Percentiles rank a stretch among this genome's conserved stretches.
phyloP scores from a whole-genome alignment of 1,139 yeast species.

The Blastobotrys serpentis region DNA sequence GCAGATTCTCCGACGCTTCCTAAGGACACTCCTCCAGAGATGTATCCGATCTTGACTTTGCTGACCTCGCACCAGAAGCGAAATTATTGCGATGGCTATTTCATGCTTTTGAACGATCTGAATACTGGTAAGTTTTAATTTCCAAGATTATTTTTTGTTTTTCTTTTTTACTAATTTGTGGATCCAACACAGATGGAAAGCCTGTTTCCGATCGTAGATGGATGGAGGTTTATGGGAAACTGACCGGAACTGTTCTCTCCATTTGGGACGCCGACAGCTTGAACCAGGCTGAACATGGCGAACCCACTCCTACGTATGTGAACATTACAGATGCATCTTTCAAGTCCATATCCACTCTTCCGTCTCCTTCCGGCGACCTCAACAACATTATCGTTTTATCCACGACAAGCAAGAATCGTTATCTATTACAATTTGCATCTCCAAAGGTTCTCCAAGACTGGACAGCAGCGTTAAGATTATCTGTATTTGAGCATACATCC shows the following conservation, averaged over 20 bases:
- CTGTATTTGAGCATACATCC: constrained; percentile 74
- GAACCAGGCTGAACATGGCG: constrained; percentile 48
- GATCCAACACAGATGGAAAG: constrained; percentile 85
- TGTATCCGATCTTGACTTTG: constrained; percentile 54
- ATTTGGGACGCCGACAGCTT: constrained; percentile 86
- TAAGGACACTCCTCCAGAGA: constrained; percentile 47
- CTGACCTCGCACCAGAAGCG: constrained; percentile 53
- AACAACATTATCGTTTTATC: constrained; percentile 81
- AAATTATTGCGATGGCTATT: constrained; percentile 49
- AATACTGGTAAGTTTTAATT: constrained; percentile 30
- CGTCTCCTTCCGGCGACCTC: constrained; percentile 61
- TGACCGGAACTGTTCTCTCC: constrained; percentile 87
- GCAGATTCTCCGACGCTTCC: constrained; percentile 27
- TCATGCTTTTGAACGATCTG: constrained; percentile 43
- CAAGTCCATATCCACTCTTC: constrained; percentile 64
- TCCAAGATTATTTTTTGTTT: constrained; percentile 14
- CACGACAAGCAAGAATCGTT: constrained; percentile 87
- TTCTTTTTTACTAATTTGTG: constrained; percentile 34
- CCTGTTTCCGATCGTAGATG: constrained; percentile 77
- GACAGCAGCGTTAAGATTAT: constrained; percentile 78
- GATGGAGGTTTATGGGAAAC: constrained; percentile 89
- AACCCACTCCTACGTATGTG: constrained; percentile 71
- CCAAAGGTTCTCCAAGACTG: constrained; percentile 48
- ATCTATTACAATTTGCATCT: constrained; percentile 67
- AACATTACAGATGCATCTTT: constrained; percentile 91